Evolutionary conservation across 495 filamentous ascomycete species (phyloP).

Genomic region (Choiromyces venosus): DNA sequence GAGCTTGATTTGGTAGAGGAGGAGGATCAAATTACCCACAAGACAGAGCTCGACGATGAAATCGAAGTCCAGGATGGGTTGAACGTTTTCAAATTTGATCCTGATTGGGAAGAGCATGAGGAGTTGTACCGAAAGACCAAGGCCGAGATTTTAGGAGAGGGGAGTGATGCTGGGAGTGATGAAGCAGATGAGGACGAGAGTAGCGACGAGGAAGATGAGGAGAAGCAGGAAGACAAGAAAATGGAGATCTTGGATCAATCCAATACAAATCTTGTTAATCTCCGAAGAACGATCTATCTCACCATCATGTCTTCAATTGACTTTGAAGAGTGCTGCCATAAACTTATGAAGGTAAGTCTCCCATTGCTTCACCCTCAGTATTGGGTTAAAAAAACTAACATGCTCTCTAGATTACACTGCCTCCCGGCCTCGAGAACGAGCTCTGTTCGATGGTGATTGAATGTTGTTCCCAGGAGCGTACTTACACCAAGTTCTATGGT

Average conservation of each 20-base stretch:
- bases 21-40: constrained; percentile 94
- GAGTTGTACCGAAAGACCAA: constrained; percentile 81
- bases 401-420: constrained; percentile 58
- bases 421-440: constrained; percentile 80
- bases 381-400: constrained; percentile 24
- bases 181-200: constrained; percentile 65
- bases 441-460: constrained; percentile 95
- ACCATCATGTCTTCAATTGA: constrained; percentile 94
- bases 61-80: constrained; percentile 75
- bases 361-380: neutral
- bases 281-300: constrained; percentile 90
- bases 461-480: constrained; percentile 88
- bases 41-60: constrained; percentile 68
- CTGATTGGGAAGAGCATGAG: constrained; percentile 85
- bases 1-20: constrained; percentile 94
- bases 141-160: constrained; percentile 91
- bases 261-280: constrained; percentile 88
- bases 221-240: constrained; percentile 55
- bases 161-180: constrained; percentile 65
- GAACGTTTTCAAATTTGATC: constrained; percentile 93
- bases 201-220: constrained; percentile 72
- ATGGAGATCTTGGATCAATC: constrained; percentile 97
- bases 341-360: constrained; percentile 66
- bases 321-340: constrained; percentile 93
- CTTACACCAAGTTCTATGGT: constrained; percentile 95